Evolutionary conservation across 495 filamentous ascomycete genomes (phyloP).

Genomic region (Aspergillus nidulans): DNA sequence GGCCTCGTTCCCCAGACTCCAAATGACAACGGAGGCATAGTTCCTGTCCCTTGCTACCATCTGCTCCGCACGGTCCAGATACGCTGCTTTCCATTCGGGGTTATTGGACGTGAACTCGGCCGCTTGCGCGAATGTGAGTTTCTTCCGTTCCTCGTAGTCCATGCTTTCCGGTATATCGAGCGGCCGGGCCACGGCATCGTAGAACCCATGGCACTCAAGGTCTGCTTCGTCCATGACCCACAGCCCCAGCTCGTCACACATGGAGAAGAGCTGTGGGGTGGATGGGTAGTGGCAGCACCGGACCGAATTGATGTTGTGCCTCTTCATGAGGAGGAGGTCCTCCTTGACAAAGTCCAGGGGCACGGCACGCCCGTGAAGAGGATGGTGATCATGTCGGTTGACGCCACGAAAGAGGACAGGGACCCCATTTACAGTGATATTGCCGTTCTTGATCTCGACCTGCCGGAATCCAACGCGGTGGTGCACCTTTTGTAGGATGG

Average conservation of each 20-base stretch:
- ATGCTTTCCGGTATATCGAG: constrained; percentile 44
- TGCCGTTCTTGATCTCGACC: constrained; percentile 53
- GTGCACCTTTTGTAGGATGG: constrained; percentile 33
- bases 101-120: constrained; percentile 60
- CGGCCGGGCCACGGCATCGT: constrained; percentile 42
- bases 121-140: constrained; percentile 44
- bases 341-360: constrained; percentile 50
- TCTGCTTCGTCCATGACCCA: constrained; percentile 71
- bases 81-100: constrained; percentile 57
- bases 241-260: constrained; percentile 64
- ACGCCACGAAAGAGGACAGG: constrained; percentile 55
- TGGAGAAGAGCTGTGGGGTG: constrained; percentile 51
- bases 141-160: constrained; percentile 52
- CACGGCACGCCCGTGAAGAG: constrained; percentile 53
- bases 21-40: constrained; percentile 62
- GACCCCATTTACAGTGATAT: constrained; percentile 56
- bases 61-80: constrained; percentile 60
- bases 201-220: constrained; percentile 67
- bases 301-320: constrained; percentile 61
- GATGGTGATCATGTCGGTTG: constrained; percentile 64
- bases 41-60: constrained; percentile 64
- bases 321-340: constrained; percentile 64
- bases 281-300: constrained; percentile 61
- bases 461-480: constrained; percentile 58
- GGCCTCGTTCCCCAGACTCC: constrained; percentile 67